Conservation (phyloP, 441 rosid genomes). For the Adansonia gregorii region DNA sequence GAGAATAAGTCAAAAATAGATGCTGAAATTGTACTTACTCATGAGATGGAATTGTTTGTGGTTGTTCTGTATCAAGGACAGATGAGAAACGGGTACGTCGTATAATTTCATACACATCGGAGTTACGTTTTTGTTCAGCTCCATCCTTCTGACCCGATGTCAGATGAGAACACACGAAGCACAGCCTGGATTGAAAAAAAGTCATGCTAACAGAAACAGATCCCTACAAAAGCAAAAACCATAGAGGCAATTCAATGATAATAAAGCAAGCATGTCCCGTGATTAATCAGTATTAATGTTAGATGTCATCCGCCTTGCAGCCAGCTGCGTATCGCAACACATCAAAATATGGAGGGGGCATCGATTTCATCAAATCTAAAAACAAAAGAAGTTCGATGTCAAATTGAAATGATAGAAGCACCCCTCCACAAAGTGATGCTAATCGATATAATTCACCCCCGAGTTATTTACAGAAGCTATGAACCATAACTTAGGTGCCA, state of each 20-base stretch:
- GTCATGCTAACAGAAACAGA: constrained; percentile 97
- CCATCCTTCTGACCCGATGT: constrained; percentile 96
- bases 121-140: constrained; percentile 85
- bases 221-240: constrained; percentile 65
- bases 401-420: constrained; percentile 10
- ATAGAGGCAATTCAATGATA: constrained; percentile 12
- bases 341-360: constrained; percentile 22
- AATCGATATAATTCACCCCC: background rate
- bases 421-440: background rate
- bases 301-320: background rate
- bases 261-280: constrained; percentile 2
- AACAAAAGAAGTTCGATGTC: background rate
- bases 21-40: constrained; percentile 60
- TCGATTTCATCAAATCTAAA: constrained; percentile 22
- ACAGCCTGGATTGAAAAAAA: constrained; percentile 84
- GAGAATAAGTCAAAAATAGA: constrained; percentile 10
- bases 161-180: constrained; percentile 98
- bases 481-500: background rate
- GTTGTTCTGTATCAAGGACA: constrained; percentile 67
- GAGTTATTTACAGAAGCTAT: constrained; percentile 10
- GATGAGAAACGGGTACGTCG: constrained; percentile 81
- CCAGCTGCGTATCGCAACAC: background rate
- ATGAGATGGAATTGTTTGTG: constrained; percentile 83
- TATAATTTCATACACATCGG: constrained; percentile 84
- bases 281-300: background rate